phyloP scores from a whole-genome alignment of 257 asterid genomes.

The Cinchona pubescens region DNA sequence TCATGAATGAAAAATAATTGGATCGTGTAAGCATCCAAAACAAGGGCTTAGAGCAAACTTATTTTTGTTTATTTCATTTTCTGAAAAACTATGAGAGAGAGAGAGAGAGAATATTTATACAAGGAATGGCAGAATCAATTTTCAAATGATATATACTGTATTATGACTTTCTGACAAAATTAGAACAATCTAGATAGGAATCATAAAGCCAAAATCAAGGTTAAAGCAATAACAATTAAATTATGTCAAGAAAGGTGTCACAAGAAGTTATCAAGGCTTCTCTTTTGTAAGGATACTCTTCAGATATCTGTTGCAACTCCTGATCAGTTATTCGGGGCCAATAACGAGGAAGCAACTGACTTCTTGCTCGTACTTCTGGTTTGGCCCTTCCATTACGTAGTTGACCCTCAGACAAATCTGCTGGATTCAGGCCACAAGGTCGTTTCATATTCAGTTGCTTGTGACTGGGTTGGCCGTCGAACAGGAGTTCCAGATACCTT shows the following conservation, averaged over 20 bases:
- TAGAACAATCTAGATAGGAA: not conserved
- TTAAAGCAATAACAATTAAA: not conserved
- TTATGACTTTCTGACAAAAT: not conserved
- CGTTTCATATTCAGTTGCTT: constrained; percentile 43
- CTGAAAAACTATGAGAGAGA: constrained; percentile 3
- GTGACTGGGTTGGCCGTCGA: constrained; percentile 29
- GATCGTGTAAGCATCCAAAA: not conserved
- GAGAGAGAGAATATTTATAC: no score
- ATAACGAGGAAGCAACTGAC: constrained; percentile 66
- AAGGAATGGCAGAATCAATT: not conserved
- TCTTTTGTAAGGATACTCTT: constrained; percentile 61
- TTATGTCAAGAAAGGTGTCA: not conserved
- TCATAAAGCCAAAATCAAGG: not conserved
- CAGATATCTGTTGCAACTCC: constrained; percentile 65
- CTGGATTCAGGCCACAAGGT: constrained; percentile 34
- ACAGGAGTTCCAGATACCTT: constrained; percentile 33
- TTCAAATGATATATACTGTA: not conserved
- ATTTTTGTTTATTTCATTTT: not conserved
- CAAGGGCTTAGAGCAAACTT: not conserved
- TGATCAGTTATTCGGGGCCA: constrained; percentile 60
- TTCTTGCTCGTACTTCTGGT: constrained; percentile 53
- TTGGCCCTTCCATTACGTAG: constrained; percentile 45
- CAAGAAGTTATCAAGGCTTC: not conserved
- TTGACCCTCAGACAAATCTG: constrained; percentile 48
- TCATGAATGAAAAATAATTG: not conserved